phyloP scores from a whole-genome alignment of 176 grass and related monocot species.

The Canna indica region DNA sequence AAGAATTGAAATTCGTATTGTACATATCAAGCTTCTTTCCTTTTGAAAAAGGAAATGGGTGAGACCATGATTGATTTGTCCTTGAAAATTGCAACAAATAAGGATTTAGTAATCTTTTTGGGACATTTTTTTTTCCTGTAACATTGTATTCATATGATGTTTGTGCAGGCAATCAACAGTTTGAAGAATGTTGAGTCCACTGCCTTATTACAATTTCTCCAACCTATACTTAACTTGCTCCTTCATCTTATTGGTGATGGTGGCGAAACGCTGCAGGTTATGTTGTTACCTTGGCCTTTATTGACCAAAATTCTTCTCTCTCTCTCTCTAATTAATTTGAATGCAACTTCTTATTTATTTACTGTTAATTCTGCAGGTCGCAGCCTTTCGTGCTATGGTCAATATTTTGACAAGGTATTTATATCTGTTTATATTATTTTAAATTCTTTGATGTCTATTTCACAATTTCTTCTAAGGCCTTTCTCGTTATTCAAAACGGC shows the following conservation, averaged over 20 bases:
- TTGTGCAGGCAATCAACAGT: constrained; percentile 87
- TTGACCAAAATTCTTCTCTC: background rate
- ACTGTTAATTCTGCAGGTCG: constrained; percentile 50
- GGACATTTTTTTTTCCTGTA: constrained; percentile 4
- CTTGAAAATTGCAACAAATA: background rate
- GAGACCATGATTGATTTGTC: background rate
- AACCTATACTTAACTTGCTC: constrained; percentile 97
- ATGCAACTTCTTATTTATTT: constrained; percentile 6
- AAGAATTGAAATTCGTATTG: background rate
- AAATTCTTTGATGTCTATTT: constrained; percentile 12
- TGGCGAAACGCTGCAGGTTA: constrained; percentile 97
- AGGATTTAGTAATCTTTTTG: background rate
- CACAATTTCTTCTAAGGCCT: constrained; percentile 16
- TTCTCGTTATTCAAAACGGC: background rate
- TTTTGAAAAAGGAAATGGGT: background rate
- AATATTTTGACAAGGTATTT: constrained; percentile 90
- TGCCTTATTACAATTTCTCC: constrained; percentile 78
- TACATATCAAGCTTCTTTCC: background rate
- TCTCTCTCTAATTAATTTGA: constrained; percentile 2
- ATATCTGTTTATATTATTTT: constrained; percentile 14
- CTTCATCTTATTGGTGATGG: constrained; percentile 99
- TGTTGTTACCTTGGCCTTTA: constrained; percentile 13
- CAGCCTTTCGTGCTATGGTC: constrained; percentile 98
- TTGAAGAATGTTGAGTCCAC: constrained; percentile 99
- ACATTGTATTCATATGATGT: constrained; percentile 10